These are phyloP conservation scores for Oryza officinalis DNA, from an alignment of 176 grass and related monocot species.

Conservation along the genomic window DNA sequence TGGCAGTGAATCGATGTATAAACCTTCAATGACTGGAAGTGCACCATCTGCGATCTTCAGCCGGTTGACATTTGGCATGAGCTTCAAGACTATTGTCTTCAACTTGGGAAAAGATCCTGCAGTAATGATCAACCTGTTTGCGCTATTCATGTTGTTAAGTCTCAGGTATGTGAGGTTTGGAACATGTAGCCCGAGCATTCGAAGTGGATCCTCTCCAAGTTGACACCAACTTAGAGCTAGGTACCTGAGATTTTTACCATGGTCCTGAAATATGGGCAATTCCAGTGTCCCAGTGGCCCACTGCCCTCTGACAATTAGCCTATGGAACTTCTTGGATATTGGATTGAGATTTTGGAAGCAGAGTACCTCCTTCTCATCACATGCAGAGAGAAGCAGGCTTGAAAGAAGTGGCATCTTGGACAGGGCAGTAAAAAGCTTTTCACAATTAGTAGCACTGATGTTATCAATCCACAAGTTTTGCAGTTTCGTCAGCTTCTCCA, in stretches of 20 bases:
- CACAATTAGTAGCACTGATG: slow-evolving; percentile 17
- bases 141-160: no score
- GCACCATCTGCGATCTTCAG: no score
- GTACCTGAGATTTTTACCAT: neutral
- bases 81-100: no score
- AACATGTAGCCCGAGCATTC: neutral
- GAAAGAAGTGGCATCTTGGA: slow-evolving; percentile 33
- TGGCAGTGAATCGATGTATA: neutral
- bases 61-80: no score
- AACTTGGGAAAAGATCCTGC: no score
- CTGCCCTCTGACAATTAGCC: neutral
- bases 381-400: slow-evolving; percentile 13
- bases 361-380: slow-evolving; percentile 37
- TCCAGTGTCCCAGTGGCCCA: slow-evolving; percentile 8
- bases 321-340: neutral
- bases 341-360: slow-evolving; percentile 11
- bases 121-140: no score
- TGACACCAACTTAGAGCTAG: neutral
- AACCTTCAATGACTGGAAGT: neutral
- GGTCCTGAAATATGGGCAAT: slow-evolving; percentile 32
- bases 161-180: slow-evolving; percentile 26
- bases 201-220: slow-evolving; percentile 28
- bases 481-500: slow-evolving; percentile 31
- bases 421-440: slow-evolving; percentile 20
- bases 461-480: slow-evolving; percentile 30